Evolutionary conservation across 2,329 filamentous ascomycete species (phyloP), one percentile per base, ranked within the genome.

Genomic region (Neopestalotiopsis rosae): DNA sequence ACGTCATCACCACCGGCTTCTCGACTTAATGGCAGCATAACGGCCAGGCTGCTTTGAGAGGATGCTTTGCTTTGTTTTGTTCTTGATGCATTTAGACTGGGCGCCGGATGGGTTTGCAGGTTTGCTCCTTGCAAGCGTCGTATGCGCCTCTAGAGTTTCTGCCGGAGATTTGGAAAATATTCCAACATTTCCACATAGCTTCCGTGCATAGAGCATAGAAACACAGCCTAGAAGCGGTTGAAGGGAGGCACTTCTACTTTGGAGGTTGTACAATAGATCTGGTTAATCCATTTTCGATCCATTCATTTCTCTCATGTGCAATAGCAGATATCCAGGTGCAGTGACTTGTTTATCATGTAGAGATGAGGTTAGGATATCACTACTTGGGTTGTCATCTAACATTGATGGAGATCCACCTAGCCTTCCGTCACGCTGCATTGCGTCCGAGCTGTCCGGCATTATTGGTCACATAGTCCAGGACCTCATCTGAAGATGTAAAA

Each of bases 191-290:
- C 68, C 71, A 69, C 71, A 70, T 74, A 65, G 70, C 66, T 61
- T 67, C 61, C 52, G 68, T 75, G 63, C 56, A 75, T 77, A 74
- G 74, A 76, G 69, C 65, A 75, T 75, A 76, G 72, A 77, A 69
- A 63, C 70, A 69, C 71, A 71, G 74, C 75, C 73, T 76, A 77
- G 74, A 77, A 72, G 72, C 74, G 75, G 65, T 74, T 69, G 69
- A 71, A 40, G 34, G 68, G 71, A 71, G 45, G 14, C 69, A 73
- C 73, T 75, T 74, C 72, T 72, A 38, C 64, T 61, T 70, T 14
- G 70, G 73, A 72, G 71, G 73, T 74, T 78, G 76, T 78, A 78
- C 72, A 76, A 78, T 78, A 78, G 71, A 78, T 68, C 76, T 74
- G 69, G 38, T 62, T 62, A 52, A n/a, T 52, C 45, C 45, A 52